These are phyloP conservation scores for Paracoccidioides brasiliensis DNA, from an alignment of 2,329 filamentous ascomycete species.

Conservation along the genomic window DNA sequence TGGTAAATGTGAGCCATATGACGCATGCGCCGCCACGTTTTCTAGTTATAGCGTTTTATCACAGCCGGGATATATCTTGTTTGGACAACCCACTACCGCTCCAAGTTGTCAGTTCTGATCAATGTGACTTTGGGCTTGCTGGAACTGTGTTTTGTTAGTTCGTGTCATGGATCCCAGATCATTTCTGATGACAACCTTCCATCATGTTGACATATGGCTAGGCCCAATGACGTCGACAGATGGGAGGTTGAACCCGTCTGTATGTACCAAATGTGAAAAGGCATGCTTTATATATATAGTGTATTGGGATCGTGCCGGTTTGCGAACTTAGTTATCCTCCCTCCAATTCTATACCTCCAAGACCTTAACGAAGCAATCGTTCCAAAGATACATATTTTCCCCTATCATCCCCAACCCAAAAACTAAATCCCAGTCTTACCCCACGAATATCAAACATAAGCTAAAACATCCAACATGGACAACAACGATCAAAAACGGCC, in stretches of 20 bases:
- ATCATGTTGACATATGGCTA: background rate
- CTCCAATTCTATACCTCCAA: background rate
- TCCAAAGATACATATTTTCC: background rate
- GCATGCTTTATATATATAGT: background rate
- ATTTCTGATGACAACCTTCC: background rate
- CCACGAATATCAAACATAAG: background rate
- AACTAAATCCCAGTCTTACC: background rate
- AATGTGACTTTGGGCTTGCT: background rate
- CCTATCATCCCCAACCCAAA: background rate
- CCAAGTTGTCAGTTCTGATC: background rate
- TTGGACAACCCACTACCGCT: background rate
- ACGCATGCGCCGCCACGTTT: background rate
- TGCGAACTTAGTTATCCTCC: background rate
- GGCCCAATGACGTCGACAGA: background rate
- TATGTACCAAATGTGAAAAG: background rate
- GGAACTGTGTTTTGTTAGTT: background rate
- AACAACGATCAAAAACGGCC: constrained; percentile 12
- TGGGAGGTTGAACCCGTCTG: background rate
- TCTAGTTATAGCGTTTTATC: background rate
- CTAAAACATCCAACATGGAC: constrained; percentile 7
- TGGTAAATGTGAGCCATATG: background rate
- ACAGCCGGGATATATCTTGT: background rate
- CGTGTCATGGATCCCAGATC: background rate
- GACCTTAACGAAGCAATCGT: background rate
- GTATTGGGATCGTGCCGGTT: background rate